Conservation (phyloP, 306 rosid genomes). For the Chamaecrista fasciculata region DNA sequence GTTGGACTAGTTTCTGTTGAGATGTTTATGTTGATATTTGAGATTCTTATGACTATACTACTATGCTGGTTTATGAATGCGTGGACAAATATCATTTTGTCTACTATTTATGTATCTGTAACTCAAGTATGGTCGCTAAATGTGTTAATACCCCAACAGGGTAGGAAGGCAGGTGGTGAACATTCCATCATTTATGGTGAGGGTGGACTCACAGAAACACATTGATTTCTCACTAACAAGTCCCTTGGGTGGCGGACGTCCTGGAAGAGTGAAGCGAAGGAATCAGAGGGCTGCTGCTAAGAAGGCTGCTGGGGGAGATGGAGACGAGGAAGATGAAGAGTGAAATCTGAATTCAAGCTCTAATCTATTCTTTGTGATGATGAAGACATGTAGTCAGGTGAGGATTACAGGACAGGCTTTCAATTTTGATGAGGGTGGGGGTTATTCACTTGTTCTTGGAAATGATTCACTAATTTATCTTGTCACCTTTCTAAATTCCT, state of each 20-base stretch:
- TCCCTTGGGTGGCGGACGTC: constrained; percentile 45
- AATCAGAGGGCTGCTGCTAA: constrained; percentile 38
- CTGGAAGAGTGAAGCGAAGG: constrained; percentile 43
- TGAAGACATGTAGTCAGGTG: not conserved
- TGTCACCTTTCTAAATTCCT: not conserved
- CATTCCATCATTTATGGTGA: constrained; percentile 42
- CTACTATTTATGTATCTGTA: not conserved
- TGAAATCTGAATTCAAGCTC: not conserved
- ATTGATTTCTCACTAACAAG: constrained; percentile 39
- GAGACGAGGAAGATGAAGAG: constrained; percentile 39
- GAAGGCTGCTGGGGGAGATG: constrained; percentile 43
- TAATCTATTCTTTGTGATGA: not conserved
- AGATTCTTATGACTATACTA: not conserved
- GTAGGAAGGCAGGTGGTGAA: constrained; percentile 44
- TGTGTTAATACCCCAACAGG: not conserved
- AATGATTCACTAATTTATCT: not conserved
- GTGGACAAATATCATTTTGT: not conserved
- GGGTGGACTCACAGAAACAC: constrained; percentile 44
- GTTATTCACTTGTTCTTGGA: not conserved
- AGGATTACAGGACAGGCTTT: not conserved
- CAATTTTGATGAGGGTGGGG: not conserved
- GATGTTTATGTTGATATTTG: not conserved
- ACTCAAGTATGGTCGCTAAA: not conserved
- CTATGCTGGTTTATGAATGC: not conserved
- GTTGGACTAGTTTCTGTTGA: not conserved